Conservation (phyloP, 495 filamentous ascomycete species). For the Cercophora samala region DNA sequence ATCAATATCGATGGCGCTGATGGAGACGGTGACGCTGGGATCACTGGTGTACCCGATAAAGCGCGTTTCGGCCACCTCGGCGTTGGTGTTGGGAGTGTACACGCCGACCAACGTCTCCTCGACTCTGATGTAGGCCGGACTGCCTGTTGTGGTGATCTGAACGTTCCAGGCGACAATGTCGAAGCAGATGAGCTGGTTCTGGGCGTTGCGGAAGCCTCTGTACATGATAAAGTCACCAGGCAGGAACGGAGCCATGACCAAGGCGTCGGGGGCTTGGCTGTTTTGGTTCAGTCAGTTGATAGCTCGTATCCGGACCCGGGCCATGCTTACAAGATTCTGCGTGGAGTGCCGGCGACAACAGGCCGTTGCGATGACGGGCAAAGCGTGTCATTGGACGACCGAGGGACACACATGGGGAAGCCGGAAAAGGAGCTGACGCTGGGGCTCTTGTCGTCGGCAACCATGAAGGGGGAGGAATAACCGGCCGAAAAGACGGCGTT, state of each 20-base stretch:
- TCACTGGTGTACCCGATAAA: conserved; percentile 23
- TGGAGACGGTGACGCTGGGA: conserved; percentile 25
- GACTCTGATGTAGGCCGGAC: conserved; percentile 36
- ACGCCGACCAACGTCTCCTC: conserved; percentile 38
- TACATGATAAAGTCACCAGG: conserved; percentile 41
- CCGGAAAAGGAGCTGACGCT: conserved; percentile 38
- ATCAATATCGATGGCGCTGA: conserved; percentile 41
- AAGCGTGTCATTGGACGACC: conserved; percentile 29
- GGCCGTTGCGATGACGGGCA: conserved; percentile 39
- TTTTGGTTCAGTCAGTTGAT: background rate
- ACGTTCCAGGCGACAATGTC: conserved; percentile 37
- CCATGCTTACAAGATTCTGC: conserved; percentile 25
- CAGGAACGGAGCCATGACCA: conserved; percentile 39
- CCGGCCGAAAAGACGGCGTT: conserved; percentile 37
- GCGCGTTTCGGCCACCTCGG: conserved; percentile 35
- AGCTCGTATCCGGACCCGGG: background rate
- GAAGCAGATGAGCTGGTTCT: conserved; percentile 27
- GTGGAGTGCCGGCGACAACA: conserved; percentile 7
- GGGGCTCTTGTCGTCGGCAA: conserved; percentile 40
- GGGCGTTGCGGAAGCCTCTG: conserved; percentile 27
- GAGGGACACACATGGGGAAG: conserved; percentile 46
- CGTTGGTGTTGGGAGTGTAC: conserved; percentile 27
- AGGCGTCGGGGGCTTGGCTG: conserved; percentile 32
- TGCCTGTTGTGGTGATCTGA: conserved; percentile 29
- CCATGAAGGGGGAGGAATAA: conserved; percentile 36